phyloP scores from a whole-genome alignment of 352 stramenopile genomes.

The Pythium scleroteichum region DNA sequence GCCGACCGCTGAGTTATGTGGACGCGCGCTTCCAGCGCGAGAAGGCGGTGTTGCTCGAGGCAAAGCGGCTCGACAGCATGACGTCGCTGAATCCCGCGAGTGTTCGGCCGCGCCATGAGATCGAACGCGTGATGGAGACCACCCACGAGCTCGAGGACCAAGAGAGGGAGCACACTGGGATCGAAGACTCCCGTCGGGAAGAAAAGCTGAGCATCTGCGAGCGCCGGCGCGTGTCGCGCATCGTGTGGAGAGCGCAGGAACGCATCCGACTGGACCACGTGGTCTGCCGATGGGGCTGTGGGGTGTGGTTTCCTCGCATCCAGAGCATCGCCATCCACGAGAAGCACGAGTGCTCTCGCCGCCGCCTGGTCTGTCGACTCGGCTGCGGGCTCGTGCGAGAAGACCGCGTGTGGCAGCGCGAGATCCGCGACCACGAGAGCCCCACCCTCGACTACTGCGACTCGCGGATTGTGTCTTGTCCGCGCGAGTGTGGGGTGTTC shows the following conservation, averaged over 20 bases:
- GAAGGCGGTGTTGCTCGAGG: slow-evolving; percentile 50
- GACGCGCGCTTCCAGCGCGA: slow-evolving; percentile 62
- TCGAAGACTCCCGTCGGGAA: slow-evolving; percentile 46
- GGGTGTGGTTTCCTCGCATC: slow-evolving; percentile 45
- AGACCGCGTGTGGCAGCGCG: slow-evolving; percentile 43
- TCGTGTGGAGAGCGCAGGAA: slow-evolving; percentile 45
- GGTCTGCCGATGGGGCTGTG: slow-evolving; percentile 67
- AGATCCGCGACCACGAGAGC: slow-evolving; percentile 61
- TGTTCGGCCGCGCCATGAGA: slow-evolving; percentile 38
- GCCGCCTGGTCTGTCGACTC: slow-evolving; percentile 67
- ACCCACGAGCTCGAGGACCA: slow-evolving; percentile 46
- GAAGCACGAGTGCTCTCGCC: slow-evolving; percentile 50
- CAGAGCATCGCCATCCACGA: slow-evolving; percentile 54
- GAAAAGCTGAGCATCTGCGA: slow-evolving; percentile 29
- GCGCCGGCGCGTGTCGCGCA: slow-evolving; percentile 55
- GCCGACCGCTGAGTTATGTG: slow-evolving; percentile 52
- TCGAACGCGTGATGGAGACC: slow-evolving; percentile 39
- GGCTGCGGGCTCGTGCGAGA: slow-evolving; percentile 57
- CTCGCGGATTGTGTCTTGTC: slow-evolving; percentile 57
- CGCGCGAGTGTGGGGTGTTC: slow-evolving; percentile 71
- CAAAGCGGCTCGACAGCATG: slow-evolving; percentile 39
- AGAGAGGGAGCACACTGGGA: slow-evolving; percentile 43
- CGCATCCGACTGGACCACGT: slow-evolving; percentile 36
- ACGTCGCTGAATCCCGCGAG: slow-evolving; percentile 39
- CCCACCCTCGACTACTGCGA: slow-evolving; percentile 40